Base-by-base conservation (phyloP, 108 stramenopile genomes). In the Cyclotella atomus region DNA sequence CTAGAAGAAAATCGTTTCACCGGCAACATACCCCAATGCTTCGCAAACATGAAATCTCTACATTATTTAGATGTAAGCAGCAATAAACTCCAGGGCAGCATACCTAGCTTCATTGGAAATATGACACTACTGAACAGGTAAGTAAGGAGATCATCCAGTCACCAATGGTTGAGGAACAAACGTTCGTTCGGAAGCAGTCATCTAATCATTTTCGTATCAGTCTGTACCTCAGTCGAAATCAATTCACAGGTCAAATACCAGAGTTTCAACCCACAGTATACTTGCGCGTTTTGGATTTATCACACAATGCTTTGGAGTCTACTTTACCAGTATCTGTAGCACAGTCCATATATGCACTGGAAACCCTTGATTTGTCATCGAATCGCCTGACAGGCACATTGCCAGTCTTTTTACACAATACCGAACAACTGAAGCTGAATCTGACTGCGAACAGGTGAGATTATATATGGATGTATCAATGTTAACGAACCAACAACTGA, bases 61-160 rank as follows among this genome's bases (percentile, higher is more conserved):
- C 14, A 24, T n/a, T 57, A 57, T 27, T 24, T 57, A 15, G 56
- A 57, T 57, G 25, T 27, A 12, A 57, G 56, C 25, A 6, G 28
- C 8, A 57, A 57, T 17, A 14, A 6, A 17, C 28, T 57, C 10
- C 5, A 24, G 17, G 56, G 56, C 7, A 57, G 14, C 6, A 57
- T 57, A 32, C 56, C 56, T 29, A 29, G 59, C 15, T 44, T 55
- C 12, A 56, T 89, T 7, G 79, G 75, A 0, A 68, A 77, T 5
- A 55, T 83, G 65, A 60, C 69, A 6, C 54, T 65, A 17, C 55
- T 89, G 28, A 32, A 77, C 41, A 45, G n/a, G n/a, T n/a, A n/a
- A n/a, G n/a, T n/a, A n/a, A n/a, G n/a, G n/a, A n/a, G n/a, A n/a
- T n/a, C n/a, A n/a, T n/a, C n/a, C n/a, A n/a, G n/a, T n/a, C n/a